Conservation (phyloP, 768 basidiomycete genomes). For the Lenzites betulinus region DNA sequence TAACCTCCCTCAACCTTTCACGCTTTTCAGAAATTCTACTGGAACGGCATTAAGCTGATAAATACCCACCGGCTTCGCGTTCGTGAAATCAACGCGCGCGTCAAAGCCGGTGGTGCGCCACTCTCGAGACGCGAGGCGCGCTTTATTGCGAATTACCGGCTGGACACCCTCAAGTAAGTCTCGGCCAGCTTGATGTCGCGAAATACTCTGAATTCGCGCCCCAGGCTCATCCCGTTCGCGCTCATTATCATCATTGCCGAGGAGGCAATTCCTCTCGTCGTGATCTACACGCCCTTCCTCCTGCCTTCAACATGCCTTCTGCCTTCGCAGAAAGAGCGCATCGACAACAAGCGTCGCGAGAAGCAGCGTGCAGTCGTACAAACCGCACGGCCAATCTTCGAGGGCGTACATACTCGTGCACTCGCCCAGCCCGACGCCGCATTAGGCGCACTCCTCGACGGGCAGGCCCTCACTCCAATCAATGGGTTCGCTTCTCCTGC, state of each 20-base stretch:
- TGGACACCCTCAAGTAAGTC: slow-evolving; percentile 70
- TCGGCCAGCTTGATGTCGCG: not conserved
- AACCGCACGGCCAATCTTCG: slow-evolving; percentile 23
- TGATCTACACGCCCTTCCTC: slow-evolving; percentile 81
- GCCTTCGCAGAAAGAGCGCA: slow-evolving; percentile 74
- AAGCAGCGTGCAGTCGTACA: slow-evolving; percentile 36
- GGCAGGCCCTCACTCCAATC: slow-evolving; percentile 41
- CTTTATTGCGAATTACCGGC: slow-evolving; percentile 64
- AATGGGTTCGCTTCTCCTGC: slow-evolving; percentile 53
- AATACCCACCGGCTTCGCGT: slow-evolving; percentile 60
- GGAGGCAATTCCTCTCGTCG: slow-evolving; percentile 81
- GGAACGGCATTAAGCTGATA: slow-evolving; percentile 71
- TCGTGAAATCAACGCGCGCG: slow-evolving; percentile 54
- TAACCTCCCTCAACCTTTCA: not conserved
- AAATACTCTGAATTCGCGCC: not conserved
- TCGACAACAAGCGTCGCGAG: slow-evolving; percentile 52
- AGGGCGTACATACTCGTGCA: slow-evolving; percentile 24
- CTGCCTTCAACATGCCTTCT: slow-evolving; percentile 87
- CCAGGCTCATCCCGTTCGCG: slow-evolving; percentile 77
- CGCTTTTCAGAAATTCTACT: slow-evolving; percentile 74
- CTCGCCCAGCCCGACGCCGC: slow-evolving; percentile 34
- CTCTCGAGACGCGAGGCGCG: slow-evolving; percentile 70
- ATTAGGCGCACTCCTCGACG: slow-evolving; percentile 32
- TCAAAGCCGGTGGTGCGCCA: slow-evolving; percentile 58
- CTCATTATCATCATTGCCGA: slow-evolving; percentile 74